Percentiles rank a stretch among this genome's conserved stretches.
Conservation (phyloP, 179 eudicot genomes). For the Beta macrorhiza region DNA sequence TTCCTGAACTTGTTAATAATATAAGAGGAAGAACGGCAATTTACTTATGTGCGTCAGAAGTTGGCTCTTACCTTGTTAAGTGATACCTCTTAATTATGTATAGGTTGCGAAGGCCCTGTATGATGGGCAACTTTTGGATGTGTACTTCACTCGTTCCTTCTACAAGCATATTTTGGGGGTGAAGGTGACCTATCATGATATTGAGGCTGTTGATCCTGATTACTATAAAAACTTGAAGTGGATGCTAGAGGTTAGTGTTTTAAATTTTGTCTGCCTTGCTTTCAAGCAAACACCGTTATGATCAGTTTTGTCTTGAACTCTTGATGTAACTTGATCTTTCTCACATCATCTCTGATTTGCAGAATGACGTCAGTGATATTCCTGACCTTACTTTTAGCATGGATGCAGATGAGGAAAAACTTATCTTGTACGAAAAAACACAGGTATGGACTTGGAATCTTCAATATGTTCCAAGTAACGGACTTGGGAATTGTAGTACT, state of each 20-base stretch:
- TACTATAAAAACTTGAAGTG: slow-evolving; percentile 96
- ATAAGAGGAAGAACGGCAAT: neutral
- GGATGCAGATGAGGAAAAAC: slow-evolving; percentile 99
- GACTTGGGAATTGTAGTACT: neutral
- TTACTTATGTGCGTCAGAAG: neutral
- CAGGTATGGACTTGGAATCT: slow-evolving; percentile 53
- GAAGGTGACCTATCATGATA: slow-evolving; percentile 98
- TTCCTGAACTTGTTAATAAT: neutral
- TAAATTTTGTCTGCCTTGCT: slow-evolving; percentile 7
- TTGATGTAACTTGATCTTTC: slow-evolving; percentile 4
- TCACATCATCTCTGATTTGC: slow-evolving; percentile 30
- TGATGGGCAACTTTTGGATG: slow-evolving; percentile 96
- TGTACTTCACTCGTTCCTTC: slow-evolving; percentile 94
- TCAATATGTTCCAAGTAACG: neutral
- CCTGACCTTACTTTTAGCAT: slow-evolving; percentile 97
- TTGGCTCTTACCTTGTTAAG: neutral
- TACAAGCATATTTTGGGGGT: slow-evolving; percentile 98
- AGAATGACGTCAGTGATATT: slow-evolving; percentile 93
- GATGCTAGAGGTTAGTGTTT: slow-evolving; percentile 87
- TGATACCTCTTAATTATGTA: slow-evolving; percentile 13
- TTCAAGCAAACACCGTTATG: neutral
- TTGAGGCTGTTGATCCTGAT: slow-evolving; percentile 98
- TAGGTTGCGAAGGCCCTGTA: slow-evolving; percentile 97
- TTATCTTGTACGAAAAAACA: slow-evolving; percentile 87
- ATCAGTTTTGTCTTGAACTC: slow-evolving; percentile 1